A percentile compares a stretch with the other conserved stretches of the same genome.
These are phyloP conservation scores for Pleurotus pulmonarius DNA, from an alignment of 768 basidiomycete species.

Conservation along the genomic window DNA sequence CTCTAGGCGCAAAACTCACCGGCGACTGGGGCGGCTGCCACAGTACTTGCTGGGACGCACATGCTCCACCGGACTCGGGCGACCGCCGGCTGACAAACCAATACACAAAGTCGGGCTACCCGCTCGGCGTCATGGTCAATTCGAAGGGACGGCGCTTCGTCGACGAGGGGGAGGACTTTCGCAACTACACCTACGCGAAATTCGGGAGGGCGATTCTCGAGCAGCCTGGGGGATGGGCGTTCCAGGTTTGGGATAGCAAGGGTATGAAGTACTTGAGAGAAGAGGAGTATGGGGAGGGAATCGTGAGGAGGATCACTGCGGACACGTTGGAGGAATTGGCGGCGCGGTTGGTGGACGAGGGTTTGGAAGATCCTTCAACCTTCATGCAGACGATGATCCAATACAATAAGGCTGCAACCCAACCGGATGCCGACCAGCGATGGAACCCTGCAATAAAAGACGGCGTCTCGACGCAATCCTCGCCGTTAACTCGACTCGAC, in stretches of 20 bases:
- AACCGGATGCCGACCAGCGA: slow-evolving; percentile 30
- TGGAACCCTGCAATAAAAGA: slow-evolving; percentile 72
- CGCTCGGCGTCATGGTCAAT: slow-evolving; percentile 69
- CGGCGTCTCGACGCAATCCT: slow-evolving; percentile 49
- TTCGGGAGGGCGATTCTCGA: slow-evolving; percentile 57
- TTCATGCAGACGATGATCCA: slow-evolving; percentile 43
- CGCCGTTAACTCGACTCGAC: slow-evolving; percentile 21
- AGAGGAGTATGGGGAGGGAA: slow-evolving; percentile 64
- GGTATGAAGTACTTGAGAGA: slow-evolving; percentile 39
- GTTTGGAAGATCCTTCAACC: slow-evolving; percentile 36
- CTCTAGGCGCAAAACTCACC: slow-evolving; percentile 47
- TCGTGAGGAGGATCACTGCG: slow-evolving; percentile 54
- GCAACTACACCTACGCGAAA: slow-evolving; percentile 72
- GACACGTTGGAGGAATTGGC: slow-evolving; percentile 47
- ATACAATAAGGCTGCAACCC: slow-evolving; percentile 49
- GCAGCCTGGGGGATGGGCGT: slow-evolving; percentile 57
- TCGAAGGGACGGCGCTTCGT: slow-evolving; percentile 55
- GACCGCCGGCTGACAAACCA: slow-evolving; percentile 62
- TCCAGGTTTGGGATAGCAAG: slow-evolving; percentile 62
- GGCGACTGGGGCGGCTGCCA: slow-evolving; percentile 76
- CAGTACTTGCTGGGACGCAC: slow-evolving; percentile 69
- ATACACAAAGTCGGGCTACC: slow-evolving; percentile 72
- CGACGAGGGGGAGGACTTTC: slow-evolving; percentile 69
- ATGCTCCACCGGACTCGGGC: slow-evolving; percentile 47
- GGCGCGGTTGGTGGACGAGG: slow-evolving; percentile 37